Base-by-base conservation (phyloP, 1,284 basidiomycete genomes). In the Sporisorium exsertum region DNA sequence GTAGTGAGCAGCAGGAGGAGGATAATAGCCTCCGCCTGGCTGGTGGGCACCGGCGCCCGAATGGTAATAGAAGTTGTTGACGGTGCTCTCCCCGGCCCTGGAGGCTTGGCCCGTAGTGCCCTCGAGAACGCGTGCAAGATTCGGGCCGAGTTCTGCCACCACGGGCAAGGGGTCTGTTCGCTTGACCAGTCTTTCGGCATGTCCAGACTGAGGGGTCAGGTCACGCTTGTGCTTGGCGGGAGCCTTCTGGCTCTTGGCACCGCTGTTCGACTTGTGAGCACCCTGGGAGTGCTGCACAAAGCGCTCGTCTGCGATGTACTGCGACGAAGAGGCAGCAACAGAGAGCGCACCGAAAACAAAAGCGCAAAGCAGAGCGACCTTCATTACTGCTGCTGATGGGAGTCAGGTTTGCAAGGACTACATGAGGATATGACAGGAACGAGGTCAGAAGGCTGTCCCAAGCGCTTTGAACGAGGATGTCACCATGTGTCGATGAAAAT, bases 331-430 rank as follows among this genome's bases (percentile, higher is more conserved):
- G n/a, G 66, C 72, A n/a, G 72, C 66, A 8, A 51, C 72, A 10
- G 72, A 63, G 53, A 70, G 64, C 32, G 64, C 72, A 37, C 72
- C 72, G 37, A 75, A 75, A 13, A 75, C 72, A n/a, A 75, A 47
- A 20, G 64, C 64, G 45, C 22, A 63, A 43, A 75, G 60, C 7
- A 70, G 49, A 18, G 67, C 62, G 10, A 58, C 58, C 66, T 64
- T 75, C 72, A 75, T 75, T 27, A 37, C 32, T 45, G 32, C 24
- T 10, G 46, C 18, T 10, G 29, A 32, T 8, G 16, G 27, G 7
- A 9, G 8, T 18, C 24, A 18, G 5, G 24, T 2, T 15, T 27
- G 45, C 24, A 24, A 47, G 35, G 35, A 24, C n/a, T n/a, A n/a
- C n/a, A n/a, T n/a, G n/a, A 42, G 26, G 5, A 16, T 24, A n/a